These are phyloP conservation scores for Lepidium campestre DNA, from an alignment of 441 rosid species.

Conservation along the genomic window DNA sequence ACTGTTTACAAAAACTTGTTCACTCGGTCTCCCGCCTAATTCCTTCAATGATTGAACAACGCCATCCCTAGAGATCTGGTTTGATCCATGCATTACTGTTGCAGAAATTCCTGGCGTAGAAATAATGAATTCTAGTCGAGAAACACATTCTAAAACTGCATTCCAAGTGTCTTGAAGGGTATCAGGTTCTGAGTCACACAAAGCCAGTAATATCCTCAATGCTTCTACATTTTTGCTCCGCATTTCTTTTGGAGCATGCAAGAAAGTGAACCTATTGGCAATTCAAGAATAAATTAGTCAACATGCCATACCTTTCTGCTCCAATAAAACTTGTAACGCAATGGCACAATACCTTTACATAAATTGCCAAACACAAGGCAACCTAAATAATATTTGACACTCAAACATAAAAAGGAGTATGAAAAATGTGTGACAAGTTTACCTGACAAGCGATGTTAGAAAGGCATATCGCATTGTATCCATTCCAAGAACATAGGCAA, in stretches of 20 bases:
- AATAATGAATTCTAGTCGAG: constrained; percentile 94
- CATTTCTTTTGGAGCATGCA: constrained; percentile 99
- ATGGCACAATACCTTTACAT: neutral
- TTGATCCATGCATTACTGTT: constrained; percentile 97
- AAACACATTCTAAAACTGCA: constrained; percentile 98
- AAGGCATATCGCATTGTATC: constrained; percentile 99
- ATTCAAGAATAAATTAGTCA: constrained; percentile 23
- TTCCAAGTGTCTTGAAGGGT: constrained; percentile 99
- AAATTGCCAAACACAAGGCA: constrained; percentile 4
- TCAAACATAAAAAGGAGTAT: constrained; percentile 3
- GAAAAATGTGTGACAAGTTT: constrained; percentile 11
- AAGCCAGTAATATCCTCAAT: constrained; percentile 72
- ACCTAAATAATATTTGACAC: neutral
- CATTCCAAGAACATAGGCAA: constrained; percentile 91
- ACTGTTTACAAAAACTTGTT: constrained; percentile 91
- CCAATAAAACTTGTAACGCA: neutral
- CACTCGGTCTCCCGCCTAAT: constrained; percentile 92
- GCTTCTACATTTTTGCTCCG: constrained; percentile 98
- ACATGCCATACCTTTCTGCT: constrained; percentile 11
- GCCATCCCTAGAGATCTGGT: constrained; percentile 97
- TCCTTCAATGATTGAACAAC: constrained; percentile 90
- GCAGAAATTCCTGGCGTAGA: constrained; percentile 92
- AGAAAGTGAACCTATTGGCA: constrained; percentile 84
- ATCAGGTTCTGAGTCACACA: constrained; percentile 76
- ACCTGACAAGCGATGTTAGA: constrained; percentile 96